A percentile compares a stretch with the other conserved stretches of the same genome.
These are phyloP conservation scores for Geotrichum klebahnii DNA, from an alignment of 1,139 yeast species.

Conservation along the genomic window DNA sequence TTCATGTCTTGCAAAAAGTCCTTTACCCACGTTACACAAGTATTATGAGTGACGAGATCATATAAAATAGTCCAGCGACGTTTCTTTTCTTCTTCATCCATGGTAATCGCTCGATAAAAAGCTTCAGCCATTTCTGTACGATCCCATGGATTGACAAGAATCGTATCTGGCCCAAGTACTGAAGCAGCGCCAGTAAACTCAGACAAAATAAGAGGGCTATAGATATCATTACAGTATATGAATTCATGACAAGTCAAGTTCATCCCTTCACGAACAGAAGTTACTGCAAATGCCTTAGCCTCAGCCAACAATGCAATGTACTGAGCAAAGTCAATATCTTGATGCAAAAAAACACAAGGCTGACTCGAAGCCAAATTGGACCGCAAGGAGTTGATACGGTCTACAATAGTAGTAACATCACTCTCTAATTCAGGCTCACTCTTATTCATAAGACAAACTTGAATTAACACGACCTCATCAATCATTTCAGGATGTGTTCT, in stretches of 20 bases:
- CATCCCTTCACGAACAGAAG: constrained; percentile 94
- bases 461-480: constrained; percentile 69
- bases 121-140: constrained; percentile 58
- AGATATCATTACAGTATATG: constrained; percentile 66
- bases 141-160: constrained; percentile 91
- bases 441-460: constrained; percentile 65
- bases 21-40: constrained; percentile 71
- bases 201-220: constrained; percentile 79
- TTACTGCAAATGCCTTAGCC: constrained; percentile 82
- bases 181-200: constrained; percentile 95
- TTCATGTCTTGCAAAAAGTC: constrained; percentile 55
- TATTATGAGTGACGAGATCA: constrained; percentile 57
- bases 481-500: constrained; percentile 65
- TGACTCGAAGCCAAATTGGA: constrained; percentile 54
- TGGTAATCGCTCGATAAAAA: constrained; percentile 58
- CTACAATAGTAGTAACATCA: constrained; percentile 72
- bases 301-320: constrained; percentile 80
- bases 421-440: constrained; percentile 50
- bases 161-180: constrained; percentile 48
- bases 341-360: constrained; percentile 82
- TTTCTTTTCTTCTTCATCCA: constrained; percentile 56
- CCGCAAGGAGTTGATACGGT: constrained; percentile 76
- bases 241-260: constrained; percentile 94
- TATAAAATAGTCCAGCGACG: constrained; percentile 61
- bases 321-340: constrained; percentile 84